Conservation (phyloP, 2,329 filamentous ascomycete genomes). For the Ceratocystis alfenasii region DNA sequence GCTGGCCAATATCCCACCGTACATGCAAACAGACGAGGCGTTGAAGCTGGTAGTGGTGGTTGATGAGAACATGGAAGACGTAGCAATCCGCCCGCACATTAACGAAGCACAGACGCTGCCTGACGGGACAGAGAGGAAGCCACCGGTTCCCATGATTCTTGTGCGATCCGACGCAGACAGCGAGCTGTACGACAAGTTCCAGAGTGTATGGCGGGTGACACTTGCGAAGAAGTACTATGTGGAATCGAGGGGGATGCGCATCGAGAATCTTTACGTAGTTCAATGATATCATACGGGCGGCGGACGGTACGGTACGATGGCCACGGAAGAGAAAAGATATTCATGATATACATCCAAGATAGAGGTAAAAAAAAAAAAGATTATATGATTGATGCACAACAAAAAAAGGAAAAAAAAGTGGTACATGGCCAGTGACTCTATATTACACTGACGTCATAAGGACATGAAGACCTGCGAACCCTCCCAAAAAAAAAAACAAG, state of each 20-base stretch:
- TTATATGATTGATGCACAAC: not conserved
- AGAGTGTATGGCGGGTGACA: slow-evolving; percentile 54
- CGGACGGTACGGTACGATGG: not conserved
- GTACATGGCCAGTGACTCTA: slow-evolving; percentile 6
- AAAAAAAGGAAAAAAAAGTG: not conserved
- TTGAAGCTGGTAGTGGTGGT: slow-evolving; percentile 77
- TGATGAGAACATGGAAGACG: slow-evolving; percentile 30
- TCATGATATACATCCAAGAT: slow-evolving; percentile 1
- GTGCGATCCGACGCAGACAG: slow-evolving; percentile 56
- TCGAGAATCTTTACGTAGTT: slow-evolving; percentile 56
- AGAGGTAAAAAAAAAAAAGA: not conserved
- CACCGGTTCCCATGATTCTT: slow-evolving; percentile 74
- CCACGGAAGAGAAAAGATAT: not conserved
- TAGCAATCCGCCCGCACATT: slow-evolving; percentile 51
- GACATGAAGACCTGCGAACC: not conserved
- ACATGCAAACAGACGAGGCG: slow-evolving; percentile 44
- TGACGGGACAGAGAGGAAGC: slow-evolving; percentile 53
- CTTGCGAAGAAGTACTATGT: slow-evolving; percentile 69
- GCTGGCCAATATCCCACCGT: slow-evolving; percentile 70
- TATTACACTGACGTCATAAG: slow-evolving; percentile 3
- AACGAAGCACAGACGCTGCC: slow-evolving; percentile 62
- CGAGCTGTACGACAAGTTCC: slow-evolving; percentile 50
- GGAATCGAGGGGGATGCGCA: slow-evolving; percentile 64
- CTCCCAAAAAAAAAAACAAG: not conserved
- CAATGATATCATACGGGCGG: not conserved